Evolutionary conservation across 768 basidiomycete genomes (phyloP).

Genomic region (Podaxis sp.): DNA sequence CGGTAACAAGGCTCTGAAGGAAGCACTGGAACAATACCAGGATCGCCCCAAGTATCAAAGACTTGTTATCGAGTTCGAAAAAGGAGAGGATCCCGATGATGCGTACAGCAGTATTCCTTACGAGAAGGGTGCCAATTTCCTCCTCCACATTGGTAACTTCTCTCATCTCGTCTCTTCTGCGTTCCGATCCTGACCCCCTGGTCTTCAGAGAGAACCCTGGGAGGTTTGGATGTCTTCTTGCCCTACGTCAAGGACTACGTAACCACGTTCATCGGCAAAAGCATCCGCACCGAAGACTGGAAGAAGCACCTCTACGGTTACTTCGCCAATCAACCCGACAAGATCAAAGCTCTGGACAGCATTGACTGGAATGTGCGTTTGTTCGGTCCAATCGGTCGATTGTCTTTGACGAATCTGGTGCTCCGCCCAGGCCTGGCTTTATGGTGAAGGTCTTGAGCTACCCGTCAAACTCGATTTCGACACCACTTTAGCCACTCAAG

Average conservation of each 20-base stretch:
- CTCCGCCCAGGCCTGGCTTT: conserved; percentile 63
- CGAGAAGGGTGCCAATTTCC: conserved; percentile 85
- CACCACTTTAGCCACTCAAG: conserved; percentile 58
- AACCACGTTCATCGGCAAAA: conserved; percentile 73
- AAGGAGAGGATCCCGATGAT: conserved; percentile 74
- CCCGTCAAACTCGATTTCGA: conserved; percentile 79
- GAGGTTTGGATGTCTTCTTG: conserved; percentile 80
- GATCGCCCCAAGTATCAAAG: conserved; percentile 71
- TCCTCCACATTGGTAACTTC: conserved; percentile 71
- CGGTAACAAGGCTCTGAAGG: conserved; percentile 67
- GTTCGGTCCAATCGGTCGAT: neutral
- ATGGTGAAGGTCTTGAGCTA: conserved; percentile 71
- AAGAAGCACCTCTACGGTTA: conserved; percentile 73
- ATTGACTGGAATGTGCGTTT: conserved; percentile 73
- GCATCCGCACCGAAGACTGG: conserved; percentile 84
- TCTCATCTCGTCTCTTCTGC: neutral
- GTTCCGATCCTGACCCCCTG: neutral
- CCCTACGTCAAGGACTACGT: conserved; percentile 85
- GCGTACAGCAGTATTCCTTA: conserved; percentile 77
- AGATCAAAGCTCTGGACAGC: conserved; percentile 59
- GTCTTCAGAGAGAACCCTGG: conserved; percentile 59
- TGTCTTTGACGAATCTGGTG: neutral
- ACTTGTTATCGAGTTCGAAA: conserved; percentile 69
- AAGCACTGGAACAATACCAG: conserved; percentile 60
- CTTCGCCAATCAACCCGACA: conserved; percentile 54